phyloP scores from a whole-genome alignment of 2,329 filamentous ascomycete species.

The Colletotrichum aenigma region DNA sequence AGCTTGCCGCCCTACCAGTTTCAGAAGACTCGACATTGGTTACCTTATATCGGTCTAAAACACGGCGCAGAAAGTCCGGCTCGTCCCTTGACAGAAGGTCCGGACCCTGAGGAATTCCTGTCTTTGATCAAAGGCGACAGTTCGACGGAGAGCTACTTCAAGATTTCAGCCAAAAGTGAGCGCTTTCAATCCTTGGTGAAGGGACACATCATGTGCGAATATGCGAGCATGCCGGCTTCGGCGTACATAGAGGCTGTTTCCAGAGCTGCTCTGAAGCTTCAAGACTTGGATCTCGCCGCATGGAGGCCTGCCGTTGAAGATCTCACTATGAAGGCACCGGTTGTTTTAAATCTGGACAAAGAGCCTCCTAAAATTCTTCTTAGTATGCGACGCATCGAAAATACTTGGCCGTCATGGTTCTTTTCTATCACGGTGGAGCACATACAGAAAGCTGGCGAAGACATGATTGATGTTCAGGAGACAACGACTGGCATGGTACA shows the following conservation, averaged over 20 bases:
- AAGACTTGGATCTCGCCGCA: neutral
- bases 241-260: neutral
- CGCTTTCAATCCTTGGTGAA: neutral
- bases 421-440: neutral
- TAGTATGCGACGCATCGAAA: neutral
- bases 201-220: neutral
- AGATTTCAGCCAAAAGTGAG: neutral
- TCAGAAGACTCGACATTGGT: slow-evolving; percentile 29
- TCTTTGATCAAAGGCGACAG: neutral
- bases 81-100: too few species aligned
- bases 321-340: neutral
- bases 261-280: neutral
- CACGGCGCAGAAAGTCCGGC: too few species aligned
- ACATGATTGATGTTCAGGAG: neutral
- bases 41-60: slow-evolving; percentile 4
- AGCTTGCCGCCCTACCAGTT: slow-evolving; percentile 33
- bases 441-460: too few species aligned
- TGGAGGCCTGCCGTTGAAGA: neutral
- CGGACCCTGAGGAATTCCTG: neutral
- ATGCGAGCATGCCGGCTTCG: neutral
- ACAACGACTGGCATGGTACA: neutral
- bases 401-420: neutral
- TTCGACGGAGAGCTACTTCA: neutral
- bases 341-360: neutral
- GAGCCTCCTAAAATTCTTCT: neutral